A percentile compares a stretch with the other conserved stretches of the same genome.
Evolutionary conservation across 179 eudicot genomes (phyloP).

Genomic region (Beta lomatogona): DNA sequence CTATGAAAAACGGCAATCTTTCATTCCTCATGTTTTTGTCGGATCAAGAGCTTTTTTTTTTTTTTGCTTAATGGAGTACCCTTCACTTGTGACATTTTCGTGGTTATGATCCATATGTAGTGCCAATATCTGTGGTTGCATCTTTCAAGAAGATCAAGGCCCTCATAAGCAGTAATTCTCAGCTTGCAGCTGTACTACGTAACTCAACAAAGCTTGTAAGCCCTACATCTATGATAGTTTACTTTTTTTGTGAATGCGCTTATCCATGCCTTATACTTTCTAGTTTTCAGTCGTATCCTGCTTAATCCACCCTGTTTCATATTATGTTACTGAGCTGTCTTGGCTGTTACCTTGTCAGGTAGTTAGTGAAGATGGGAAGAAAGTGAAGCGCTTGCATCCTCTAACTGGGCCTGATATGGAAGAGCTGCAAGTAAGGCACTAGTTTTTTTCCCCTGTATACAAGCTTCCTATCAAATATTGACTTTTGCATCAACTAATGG

Average conservation of each 20-base stretch:
- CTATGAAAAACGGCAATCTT: neutral
- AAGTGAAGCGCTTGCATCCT: slow-evolving; percentile 78
- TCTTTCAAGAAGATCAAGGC: slow-evolving; percentile 96
- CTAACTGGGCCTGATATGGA: slow-evolving; percentile 77
- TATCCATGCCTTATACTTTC: neutral
- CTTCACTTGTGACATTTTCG: slow-evolving; percentile 13
- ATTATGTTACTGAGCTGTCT: slow-evolving; percentile 3
- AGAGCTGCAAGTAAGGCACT: slow-evolving; percentile 76
- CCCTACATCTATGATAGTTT: neutral
- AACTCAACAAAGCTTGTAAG: slow-evolving; percentile 84
- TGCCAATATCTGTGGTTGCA: slow-evolving; percentile 86
- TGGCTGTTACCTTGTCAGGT: slow-evolving; percentile 45
- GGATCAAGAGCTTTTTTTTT: neutral
- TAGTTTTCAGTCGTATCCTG: neutral
- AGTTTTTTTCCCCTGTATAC: neutral
- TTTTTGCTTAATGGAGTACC: slow-evolving; percentile 8
- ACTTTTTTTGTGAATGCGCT: neutral
- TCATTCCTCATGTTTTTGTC: neutral
- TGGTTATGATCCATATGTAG: slow-evolving; percentile 39
- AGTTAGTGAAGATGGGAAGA: slow-evolving; percentile 96
- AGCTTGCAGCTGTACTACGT: slow-evolving; percentile 79
- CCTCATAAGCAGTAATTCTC: slow-evolving; percentile 59
- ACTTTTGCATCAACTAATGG: neutral
- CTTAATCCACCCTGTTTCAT: slow-evolving; percentile 15
- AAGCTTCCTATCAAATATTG: neutral